Conservation (phyloP, 306 rosid genomes). For the Trifolium dubium region DNA sequence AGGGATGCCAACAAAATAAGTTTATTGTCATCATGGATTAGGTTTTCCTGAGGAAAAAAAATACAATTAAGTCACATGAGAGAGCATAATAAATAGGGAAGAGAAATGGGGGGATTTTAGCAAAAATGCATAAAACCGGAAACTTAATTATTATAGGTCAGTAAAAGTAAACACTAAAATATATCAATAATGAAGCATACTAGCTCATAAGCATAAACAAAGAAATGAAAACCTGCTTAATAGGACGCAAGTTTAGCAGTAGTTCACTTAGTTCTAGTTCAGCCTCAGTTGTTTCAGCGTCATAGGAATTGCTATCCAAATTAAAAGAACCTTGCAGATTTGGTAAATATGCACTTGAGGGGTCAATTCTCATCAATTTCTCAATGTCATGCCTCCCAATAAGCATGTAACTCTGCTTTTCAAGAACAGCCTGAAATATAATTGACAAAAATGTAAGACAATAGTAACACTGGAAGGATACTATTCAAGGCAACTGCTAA, state of each 20-base stretch:
- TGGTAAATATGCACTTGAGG: slow-evolving; percentile 80
- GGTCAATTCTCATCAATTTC: slow-evolving; percentile 85
- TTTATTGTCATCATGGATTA: slow-evolving; percentile 94
- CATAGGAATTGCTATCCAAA: slow-evolving; percentile 58
- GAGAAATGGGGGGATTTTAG: background rate
- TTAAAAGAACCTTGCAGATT: slow-evolving; percentile 57
- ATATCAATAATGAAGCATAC: slow-evolving; percentile 18
- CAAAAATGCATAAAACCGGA: slow-evolving; percentile 29
- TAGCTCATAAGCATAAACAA: slow-evolving; percentile 24
- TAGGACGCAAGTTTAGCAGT: slow-evolving; percentile 76
- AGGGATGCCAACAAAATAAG: slow-evolving; percentile 97
- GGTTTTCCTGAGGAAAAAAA: slow-evolving; percentile 75
- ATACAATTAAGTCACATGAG: slow-evolving; percentile 29
- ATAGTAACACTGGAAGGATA: slow-evolving; percentile 26
- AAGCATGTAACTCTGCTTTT: slow-evolving; percentile 99
- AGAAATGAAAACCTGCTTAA: slow-evolving; percentile 78
- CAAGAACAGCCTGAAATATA: slow-evolving; percentile 88
- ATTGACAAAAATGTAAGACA: slow-evolving; percentile 31
- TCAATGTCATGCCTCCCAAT: slow-evolving; percentile 98
- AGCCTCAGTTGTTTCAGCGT: slow-evolving; percentile 79
- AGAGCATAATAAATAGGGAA: slow-evolving; percentile 31
- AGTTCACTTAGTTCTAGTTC: slow-evolving; percentile 77
- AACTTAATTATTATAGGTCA: background rate
- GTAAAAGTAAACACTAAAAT: slow-evolving; percentile 16
- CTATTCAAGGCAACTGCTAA: background rate